Evolutionary conservation across 352 stramenopile genomes (phyloP), one percentile per base, ranked within the genome.

Genomic region (Pythium volutum): DNA sequence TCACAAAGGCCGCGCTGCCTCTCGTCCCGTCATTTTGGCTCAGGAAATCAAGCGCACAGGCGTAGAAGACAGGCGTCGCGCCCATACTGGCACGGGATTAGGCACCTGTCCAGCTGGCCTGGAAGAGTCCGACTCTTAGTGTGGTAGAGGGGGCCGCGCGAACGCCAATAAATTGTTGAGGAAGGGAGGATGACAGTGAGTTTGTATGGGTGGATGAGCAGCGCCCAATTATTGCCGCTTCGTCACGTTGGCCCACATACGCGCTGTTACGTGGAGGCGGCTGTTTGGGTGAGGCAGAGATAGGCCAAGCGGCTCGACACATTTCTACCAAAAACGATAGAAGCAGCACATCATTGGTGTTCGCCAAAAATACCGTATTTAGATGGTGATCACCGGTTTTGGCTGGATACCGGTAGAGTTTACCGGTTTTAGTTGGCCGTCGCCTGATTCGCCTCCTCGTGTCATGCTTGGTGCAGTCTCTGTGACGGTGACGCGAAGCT

Each of bases 381-480:
- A n/a, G n/a, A n/a, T n/a, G n/a, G n/a, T n/a, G n/a, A n/a, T n/a
- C n/a, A n/a, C n/a, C 41, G 41, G 41, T 48, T 22, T 43, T 43
- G 38, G 14, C 11, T 43, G 1, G 10, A 27, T 43, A 27, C 16
- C 27, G 27, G 47, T 53, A 27, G 14, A 2, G 0, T 16, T 11
- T 41, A 53, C 47, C 47, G 47, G 47, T 53, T 41, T 41, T 6
- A 14, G 1, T 29, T 22, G 6, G 14, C 5, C 11, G 25, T 41
- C 11, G 12, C 2, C 25, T 26, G 4, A 26, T 22, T 11, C 25
- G 11, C n/a, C 41, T 59, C 53, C 53, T 25, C 53, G 53, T 59
- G 53, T 59, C 53, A 59, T 43, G 38, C 20, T 5, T 55, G 9
- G n/a, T 48, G 42, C 42, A 48, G 41, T 8, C 41, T 48, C 41